A percentile compares a stretch with the other conserved stretches of the same genome.
These are phyloP conservation scores for Crithidia brevicula DNA, from an alignment of 208 protist species.

Conservation along the genomic window DNA sequence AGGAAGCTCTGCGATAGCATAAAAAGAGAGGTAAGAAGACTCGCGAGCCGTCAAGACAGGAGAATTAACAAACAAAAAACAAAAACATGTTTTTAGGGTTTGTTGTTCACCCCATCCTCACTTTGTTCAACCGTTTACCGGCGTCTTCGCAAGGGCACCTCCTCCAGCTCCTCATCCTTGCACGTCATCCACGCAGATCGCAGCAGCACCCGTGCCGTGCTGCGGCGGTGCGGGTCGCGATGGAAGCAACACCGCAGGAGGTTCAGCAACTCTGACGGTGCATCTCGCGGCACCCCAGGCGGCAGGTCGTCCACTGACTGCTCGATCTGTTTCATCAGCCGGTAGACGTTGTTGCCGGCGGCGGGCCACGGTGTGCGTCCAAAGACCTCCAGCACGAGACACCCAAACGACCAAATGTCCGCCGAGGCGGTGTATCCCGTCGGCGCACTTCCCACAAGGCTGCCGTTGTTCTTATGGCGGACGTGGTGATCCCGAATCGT, in stretches of 20 bases:
- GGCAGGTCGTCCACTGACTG: constrained; percentile 57
- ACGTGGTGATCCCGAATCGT: background rate
- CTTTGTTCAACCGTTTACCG: background rate
- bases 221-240: constrained; percentile 52
- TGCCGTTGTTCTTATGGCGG: background rate
- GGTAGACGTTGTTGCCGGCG: constrained; percentile 46
- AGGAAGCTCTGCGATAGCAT: too few species aligned
- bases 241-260: constrained; percentile 73
- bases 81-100: background rate
- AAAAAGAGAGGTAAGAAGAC: background rate
- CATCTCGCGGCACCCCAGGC: constrained; percentile 63
- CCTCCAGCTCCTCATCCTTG: constrained; percentile 54
- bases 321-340: constrained; percentile 78
- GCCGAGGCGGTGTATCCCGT: constrained; percentile 65
- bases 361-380: constrained; percentile 70
- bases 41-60: background rate
- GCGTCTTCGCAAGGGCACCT: constrained; percentile 38
- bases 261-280: constrained; percentile 36
- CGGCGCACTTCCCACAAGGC: background rate
- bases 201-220: constrained; percentile 64
- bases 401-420: constrained; percentile 90
- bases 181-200: constrained; percentile 79
- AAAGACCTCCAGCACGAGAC: constrained; percentile 80
- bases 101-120: background rate
- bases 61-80: constrained; percentile 10